Percentiles rank a stretch among this genome's conserved stretches.
These are phyloP conservation scores for Clonostachys rosea DNA, from an alignment of 2,329 filamentous ascomycete genomes.

Conservation along the genomic window DNA sequence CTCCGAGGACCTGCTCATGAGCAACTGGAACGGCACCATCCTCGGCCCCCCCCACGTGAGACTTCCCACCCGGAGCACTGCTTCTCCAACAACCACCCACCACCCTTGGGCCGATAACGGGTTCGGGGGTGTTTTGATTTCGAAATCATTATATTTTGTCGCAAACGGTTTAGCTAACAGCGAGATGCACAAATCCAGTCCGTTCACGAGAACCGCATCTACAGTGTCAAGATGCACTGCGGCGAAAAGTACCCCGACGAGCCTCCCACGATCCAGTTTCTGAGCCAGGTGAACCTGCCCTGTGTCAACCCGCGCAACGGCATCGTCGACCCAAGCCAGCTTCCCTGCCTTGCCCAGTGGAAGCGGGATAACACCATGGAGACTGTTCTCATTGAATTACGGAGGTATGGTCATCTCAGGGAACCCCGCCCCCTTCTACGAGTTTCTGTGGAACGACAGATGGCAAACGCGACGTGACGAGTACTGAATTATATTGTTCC, in stretches of 20 bases:
- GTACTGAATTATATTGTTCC: background rate
- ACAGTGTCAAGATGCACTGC: conserved; percentile 96
- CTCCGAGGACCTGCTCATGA: conserved; percentile 92
- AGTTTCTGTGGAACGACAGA: background rate
- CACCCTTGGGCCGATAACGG: background rate
- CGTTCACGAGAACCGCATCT: conserved; percentile 97
- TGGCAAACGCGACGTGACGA: no score
- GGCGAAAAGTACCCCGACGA: conserved; percentile 82
- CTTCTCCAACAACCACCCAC: background rate
- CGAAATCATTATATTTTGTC: background rate
- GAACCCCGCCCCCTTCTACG: background rate
- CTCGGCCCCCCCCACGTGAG: conserved; percentile 91
- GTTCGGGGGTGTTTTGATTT: background rate
- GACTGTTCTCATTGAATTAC: conserved; percentile 81
- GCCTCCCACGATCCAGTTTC: conserved; percentile 86
- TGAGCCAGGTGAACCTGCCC: conserved; percentile 93
- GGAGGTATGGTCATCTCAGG: conserved; percentile 41
- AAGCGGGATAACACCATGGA: conserved; percentile 94
- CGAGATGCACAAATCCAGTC: conserved; percentile 47
- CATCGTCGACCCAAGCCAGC: conserved; percentile 75
- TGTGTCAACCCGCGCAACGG: conserved; percentile 81
- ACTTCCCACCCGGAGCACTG: conserved; percentile 7
- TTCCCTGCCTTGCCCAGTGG: conserved; percentile 86
- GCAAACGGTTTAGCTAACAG: no score
- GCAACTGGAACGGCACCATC: conserved; percentile 98